These are phyloP conservation scores for Sarocladiaceae sp. DNA, from an alignment of 2,329 filamentous ascomycete species.

Conservation along the genomic window DNA sequence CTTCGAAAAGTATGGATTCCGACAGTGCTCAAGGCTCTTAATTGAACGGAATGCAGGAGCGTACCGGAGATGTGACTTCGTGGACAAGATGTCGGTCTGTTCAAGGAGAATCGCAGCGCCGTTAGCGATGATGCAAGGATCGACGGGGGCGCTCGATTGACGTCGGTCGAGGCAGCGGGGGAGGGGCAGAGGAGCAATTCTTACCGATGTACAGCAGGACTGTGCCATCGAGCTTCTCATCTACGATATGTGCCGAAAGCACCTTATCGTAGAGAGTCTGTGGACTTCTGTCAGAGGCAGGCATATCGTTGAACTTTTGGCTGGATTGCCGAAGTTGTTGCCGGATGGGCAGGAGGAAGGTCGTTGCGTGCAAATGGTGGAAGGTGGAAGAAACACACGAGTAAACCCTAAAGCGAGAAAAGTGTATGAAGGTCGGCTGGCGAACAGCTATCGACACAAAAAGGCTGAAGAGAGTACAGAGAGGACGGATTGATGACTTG, in stretches of 20 bases:
- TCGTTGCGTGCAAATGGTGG: not conserved
- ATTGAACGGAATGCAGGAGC: slow-evolving; percentile 23
- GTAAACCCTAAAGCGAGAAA: not conserved
- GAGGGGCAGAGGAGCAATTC: slow-evolving; percentile 21
- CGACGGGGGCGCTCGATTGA: not conserved
- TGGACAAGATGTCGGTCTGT: slow-evolving; percentile 92
- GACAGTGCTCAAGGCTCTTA: not conserved
- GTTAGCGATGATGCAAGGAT: slow-evolving; percentile 10
- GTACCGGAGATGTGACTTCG: slow-evolving; percentile 93
- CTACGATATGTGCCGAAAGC: slow-evolving; percentile 88
- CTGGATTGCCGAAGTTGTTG: not conserved
- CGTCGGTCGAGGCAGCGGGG: not conserved
- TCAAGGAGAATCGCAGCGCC: not conserved
- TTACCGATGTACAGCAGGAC: slow-evolving; percentile 88
- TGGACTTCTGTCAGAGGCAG: slow-evolving; percentile 34
- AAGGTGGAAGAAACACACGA: not conserved
- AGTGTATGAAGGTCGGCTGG: too few relatives aligned
- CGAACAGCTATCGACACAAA: not conserved
- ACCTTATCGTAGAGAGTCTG: slow-evolving; percentile 98
- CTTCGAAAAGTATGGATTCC: too few relatives aligned
- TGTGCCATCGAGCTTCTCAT: slow-evolving; percentile 92
- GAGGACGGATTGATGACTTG: not conserved
- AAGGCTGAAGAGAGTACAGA: not conserved
- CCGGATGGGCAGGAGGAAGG: not conserved
- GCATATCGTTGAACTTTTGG: slow-evolving; percentile 3